Evolutionary conservation across 805 yeast species (phyloP), one percentile per base, ranked within the genome.

Genomic region (Wickerhamiella allomyrinae): DNA sequence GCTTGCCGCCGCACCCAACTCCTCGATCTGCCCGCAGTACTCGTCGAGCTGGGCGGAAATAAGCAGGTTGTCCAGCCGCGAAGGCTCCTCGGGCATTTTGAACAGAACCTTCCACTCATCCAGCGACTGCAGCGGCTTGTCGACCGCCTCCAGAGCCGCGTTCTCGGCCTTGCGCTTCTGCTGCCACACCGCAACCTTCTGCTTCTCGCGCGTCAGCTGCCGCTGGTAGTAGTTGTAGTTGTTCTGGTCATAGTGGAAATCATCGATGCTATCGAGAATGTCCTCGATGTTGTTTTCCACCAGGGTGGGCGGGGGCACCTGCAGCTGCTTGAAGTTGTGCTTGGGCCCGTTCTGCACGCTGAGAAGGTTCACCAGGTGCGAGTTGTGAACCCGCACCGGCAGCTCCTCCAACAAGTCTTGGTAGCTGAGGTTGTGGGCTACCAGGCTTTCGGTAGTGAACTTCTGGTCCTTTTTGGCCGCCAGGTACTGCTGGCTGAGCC

Each of bases 161-260:
- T 79, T 79, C 52, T 79, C 87, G 45, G 70, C 67, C 59, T 72
- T 71, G 57, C 81, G 67, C 59, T 74, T 76, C 55, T 72, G 76
- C 57, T 78, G 77, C 87, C 89, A 82, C 57, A 77, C 83, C 49
- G 68, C 67, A 49, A 82, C 70, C 65, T 78, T 80, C 46, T 75
- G 62, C 58, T 70, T 66, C 57, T 82, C 93, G 57, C 85, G 72
- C 38, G 76, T 71, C 46, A 74, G 67, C 53, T 74, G 78, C 66
- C 93, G 76, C 64, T 81, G 91, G 66, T 74, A 80, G 63, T 78
- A 81, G 67, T 80, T 79, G 68, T 79, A 77, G 62, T 77, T 81
- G 51, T 79, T 77, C 58, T 79, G 82, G 57, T 79, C 86, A 58
- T 77, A 77, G 64, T 77, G 78, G 65, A 74, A 76, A 39, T 79